A percentile compares a stretch with the other conserved stretches of the same genome.
phyloP scores from a whole-genome alignment of 2,329 filamentous ascomycete genomes.

The Curvularia sp. region DNA sequence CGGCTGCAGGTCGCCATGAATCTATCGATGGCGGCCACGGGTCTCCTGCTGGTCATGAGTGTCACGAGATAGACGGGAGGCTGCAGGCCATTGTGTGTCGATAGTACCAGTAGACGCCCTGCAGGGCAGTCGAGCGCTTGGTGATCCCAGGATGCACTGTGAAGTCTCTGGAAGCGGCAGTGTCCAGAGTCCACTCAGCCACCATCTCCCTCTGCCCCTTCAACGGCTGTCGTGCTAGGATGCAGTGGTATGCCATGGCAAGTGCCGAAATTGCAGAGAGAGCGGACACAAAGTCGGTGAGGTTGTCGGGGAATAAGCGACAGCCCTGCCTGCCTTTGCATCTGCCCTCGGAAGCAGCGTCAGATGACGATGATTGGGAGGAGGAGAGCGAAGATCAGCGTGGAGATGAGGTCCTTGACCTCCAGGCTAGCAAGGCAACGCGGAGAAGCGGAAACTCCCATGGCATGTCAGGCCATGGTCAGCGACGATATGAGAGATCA shows the following conservation, averaged over 20 bases:
- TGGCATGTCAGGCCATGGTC: conserved; percentile 36
- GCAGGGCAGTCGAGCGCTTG: conserved; percentile 40
- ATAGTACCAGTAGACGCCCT: conserved; percentile 41
- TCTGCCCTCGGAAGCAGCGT: conserved; percentile 34
- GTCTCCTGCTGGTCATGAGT: conserved; percentile 38
- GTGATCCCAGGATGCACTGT: conserved; percentile 41
- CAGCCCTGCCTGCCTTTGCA: conserved; percentile 36
- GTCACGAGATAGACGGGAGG: conserved; percentile 48
- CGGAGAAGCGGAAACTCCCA: conserved; percentile 29
- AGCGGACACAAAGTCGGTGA: conserved; percentile 31
- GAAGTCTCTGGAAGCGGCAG: conserved; percentile 30
- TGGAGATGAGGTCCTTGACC: conserved; percentile 27
- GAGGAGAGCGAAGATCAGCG: conserved; percentile 28
- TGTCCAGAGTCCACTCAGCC: conserved; percentile 42
- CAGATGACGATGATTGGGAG: conserved; percentile 44
- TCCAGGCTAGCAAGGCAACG: conserved; percentile 46
- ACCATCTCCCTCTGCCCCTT: conserved; percentile 43
- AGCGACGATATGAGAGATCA: conserved; percentile 48
- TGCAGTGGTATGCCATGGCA: conserved; percentile 39
- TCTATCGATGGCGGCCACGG: conserved; percentile 33
- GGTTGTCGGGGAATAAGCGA: conserved; percentile 35
- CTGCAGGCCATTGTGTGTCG: conserved; percentile 44
- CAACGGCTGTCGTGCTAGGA: conserved; percentile 48
- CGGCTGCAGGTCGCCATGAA: conserved; percentile 47
- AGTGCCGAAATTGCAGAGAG: conserved; percentile 30